Evolutionary conservation across 768 basidiomycete genomes (phyloP).

Genomic region (Lentinula lateritia): DNA sequence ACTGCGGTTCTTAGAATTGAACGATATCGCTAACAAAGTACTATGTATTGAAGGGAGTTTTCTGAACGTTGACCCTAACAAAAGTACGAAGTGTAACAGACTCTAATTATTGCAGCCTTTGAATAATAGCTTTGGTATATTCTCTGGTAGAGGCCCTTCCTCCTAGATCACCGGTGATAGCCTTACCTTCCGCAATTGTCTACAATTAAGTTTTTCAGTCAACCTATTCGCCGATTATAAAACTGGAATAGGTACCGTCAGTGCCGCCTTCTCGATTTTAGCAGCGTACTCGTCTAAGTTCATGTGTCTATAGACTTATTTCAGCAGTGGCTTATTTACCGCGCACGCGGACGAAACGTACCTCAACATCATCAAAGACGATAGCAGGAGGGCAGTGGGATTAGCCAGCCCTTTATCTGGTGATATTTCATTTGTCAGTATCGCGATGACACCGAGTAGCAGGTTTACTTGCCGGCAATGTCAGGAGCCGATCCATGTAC

Average conservation of each 20-base stretch:
- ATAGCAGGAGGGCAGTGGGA: slow-evolving; percentile 96
- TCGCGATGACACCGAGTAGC: background rate
- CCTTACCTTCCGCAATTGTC: slow-evolving; percentile 97
- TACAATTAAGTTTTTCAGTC: slow-evolving; percentile 23
- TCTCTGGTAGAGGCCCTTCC: slow-evolving; percentile 87
- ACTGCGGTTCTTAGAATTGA: background rate
- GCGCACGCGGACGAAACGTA: slow-evolving; percentile 28
- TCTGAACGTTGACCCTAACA: background rate
- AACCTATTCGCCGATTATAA: background rate
- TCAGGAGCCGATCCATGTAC: slow-evolving; percentile 99
- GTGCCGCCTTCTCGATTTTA: slow-evolving; percentile 88
- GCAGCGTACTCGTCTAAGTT: slow-evolving; percentile 74
- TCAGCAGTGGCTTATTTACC: slow-evolving; percentile 8
- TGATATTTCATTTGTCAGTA: background rate
- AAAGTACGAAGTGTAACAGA: background rate
- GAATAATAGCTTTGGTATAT: slow-evolving; percentile 85
- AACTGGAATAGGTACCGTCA: slow-evolving; percentile 56
- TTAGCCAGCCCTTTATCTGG: slow-evolving; percentile 89
- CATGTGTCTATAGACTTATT: slow-evolving; percentile 71
- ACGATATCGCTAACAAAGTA: too few species aligned
- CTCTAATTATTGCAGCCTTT: slow-evolving; percentile 44
- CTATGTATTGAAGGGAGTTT: too few species aligned
- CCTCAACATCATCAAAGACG: slow-evolving; percentile 98
- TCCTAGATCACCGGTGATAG: slow-evolving; percentile 93
- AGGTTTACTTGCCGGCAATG: slow-evolving; percentile 68